Evolutionary conservation across 352 stramenopile species (phyloP).

Genomic region (Phytophthora brassicae): DNA sequence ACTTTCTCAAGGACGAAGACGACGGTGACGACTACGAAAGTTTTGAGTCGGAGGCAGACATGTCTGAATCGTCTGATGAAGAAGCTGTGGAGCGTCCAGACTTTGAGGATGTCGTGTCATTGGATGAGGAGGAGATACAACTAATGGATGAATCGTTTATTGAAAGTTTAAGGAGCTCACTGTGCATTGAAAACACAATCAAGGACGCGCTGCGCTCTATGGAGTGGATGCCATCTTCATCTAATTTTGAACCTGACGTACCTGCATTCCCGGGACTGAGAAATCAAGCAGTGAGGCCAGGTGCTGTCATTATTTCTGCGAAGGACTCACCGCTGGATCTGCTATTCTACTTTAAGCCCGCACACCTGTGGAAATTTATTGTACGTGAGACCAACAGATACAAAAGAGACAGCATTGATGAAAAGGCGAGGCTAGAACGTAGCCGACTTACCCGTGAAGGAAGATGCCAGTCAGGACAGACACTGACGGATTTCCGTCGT

Average conservation of each 20-base stretch:
- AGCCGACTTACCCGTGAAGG: not conserved
- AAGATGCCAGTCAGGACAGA: not conserved
- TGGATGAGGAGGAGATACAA: not conserved
- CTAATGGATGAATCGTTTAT: not conserved
- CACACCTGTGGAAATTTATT: not conserved
- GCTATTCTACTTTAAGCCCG: not conserved
- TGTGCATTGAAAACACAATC: not conserved
- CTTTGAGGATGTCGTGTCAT: not conserved
- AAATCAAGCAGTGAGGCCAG: not conserved
- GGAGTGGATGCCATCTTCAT: not conserved
- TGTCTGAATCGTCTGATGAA: not conserved
- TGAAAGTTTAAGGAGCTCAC: not conserved
- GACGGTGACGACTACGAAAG: not conserved
- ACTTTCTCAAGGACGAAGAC: not conserved
- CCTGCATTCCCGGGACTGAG: not conserved
- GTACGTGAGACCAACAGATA: not conserved
- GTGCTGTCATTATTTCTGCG: too few species aligned
- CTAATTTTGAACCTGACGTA: not conserved
- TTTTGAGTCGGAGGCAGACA: not conserved
- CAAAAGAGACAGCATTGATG: not conserved
- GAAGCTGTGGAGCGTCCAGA: not conserved
- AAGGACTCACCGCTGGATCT: too few species aligned
- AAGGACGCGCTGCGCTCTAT: not conserved
- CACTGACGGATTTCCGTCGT: not conserved
- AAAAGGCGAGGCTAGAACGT: not conserved